Percentiles rank a stretch among this genome's conserved stretches.
phyloP scores from a whole-genome alignment of 108 stramenopile genomes.

The Skeletonema menzelii region DNA sequence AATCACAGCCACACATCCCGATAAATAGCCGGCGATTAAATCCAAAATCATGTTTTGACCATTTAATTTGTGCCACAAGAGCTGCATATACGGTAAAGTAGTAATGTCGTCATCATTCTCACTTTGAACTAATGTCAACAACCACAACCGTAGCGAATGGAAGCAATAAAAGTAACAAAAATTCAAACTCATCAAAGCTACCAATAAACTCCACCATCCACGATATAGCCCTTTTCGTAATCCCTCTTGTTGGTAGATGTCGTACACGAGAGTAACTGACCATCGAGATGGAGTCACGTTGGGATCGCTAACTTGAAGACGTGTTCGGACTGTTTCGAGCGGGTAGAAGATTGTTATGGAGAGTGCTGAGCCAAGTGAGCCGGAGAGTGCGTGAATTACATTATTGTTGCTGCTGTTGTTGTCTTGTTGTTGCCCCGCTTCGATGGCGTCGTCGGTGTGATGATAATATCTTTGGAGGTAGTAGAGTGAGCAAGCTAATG shows the following conservation, averaged over 20 bases:
- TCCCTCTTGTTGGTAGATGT: constrained; percentile 26
- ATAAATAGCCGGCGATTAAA: constrained; percentile 43
- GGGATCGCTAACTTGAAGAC: constrained; percentile 28
- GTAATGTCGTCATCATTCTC: background rate
- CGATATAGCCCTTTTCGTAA: constrained; percentile 17
- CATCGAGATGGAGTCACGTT: background rate
- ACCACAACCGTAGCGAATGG: constrained; percentile 13
- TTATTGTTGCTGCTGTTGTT: background rate
- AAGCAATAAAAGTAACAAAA: constrained; percentile 53
- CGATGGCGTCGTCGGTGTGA: background rate
- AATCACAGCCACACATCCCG: constrained; percentile 62
- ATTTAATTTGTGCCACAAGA: background rate
- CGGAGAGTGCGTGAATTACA: constrained; percentile 41
- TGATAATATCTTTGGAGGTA: background rate
- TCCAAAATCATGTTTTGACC: constrained; percentile 21
- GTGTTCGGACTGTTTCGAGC: constrained; percentile 43
- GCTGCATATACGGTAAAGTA: background rate
- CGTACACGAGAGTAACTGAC: constrained; percentile 6
- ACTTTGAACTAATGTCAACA: background rate
- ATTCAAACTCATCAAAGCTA: constrained; percentile 38
- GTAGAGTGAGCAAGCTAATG: background rate
- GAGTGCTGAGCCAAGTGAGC: constrained; percentile 38
- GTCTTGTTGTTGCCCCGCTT: background rate
- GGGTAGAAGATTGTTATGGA: constrained; percentile 48
- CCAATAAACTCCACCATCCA: constrained; percentile 33